Conservation (phyloP, 2,329 filamentous ascomycete species). For the Ustilaginoidea virens region DNA sequence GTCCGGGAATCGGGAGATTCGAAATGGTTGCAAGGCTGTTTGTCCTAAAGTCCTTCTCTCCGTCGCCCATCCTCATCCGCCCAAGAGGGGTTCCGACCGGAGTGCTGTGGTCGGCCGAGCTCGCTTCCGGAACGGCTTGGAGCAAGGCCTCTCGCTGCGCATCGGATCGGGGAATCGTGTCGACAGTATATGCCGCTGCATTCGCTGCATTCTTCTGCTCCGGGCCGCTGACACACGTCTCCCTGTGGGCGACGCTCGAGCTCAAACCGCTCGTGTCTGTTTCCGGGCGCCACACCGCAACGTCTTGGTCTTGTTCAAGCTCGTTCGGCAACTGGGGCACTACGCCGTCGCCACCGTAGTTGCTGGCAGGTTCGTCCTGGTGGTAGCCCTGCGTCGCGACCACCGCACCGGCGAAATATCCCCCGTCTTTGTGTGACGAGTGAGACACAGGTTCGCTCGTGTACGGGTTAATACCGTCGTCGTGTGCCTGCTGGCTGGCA, state of each 20-base stretch:
- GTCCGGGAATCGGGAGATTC: constrained; percentile 53
- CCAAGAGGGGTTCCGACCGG: constrained; percentile 4
- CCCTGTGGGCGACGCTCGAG: constrained; percentile 2
- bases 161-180: constrained; percentile 8
- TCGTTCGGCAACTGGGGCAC: not conserved
- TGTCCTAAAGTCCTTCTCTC: constrained; percentile 16
- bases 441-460: constrained; percentile 27
- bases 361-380: no score
- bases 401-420: constrained; percentile 9
- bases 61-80: constrained; percentile 4
- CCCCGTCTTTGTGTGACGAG: constrained; percentile 5
- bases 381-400: constrained; percentile 5
- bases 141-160: constrained; percentile 10
- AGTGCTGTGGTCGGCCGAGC: constrained; percentile 5
- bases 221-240: constrained; percentile 6
- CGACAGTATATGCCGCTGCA: constrained; percentile 5
- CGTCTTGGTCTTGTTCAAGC: not conserved
- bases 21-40: constrained; percentile 41
- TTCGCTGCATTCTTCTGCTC: constrained; percentile 6
- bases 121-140: constrained; percentile 7
- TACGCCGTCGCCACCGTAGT: constrained; percentile 8
- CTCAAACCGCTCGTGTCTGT: not conserved
- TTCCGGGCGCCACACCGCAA: no score
- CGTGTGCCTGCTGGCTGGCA: constrained; percentile 31
- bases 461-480: constrained; percentile 44